Conservation (phyloP, 2,329 filamentous ascomycete genomes). For the Fusarium euwallaceae region DNA sequence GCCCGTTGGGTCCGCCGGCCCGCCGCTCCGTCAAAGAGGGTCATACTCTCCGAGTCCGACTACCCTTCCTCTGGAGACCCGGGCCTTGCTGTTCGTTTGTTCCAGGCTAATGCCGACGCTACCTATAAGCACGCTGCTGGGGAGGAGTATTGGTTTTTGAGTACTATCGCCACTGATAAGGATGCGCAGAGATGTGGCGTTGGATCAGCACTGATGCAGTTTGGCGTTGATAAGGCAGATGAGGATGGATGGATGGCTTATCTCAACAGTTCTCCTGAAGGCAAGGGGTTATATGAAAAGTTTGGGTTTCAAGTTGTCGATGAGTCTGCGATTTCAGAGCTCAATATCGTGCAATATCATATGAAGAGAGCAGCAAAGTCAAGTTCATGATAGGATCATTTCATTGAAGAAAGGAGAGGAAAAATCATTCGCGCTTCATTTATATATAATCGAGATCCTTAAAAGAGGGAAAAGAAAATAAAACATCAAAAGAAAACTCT, state of each 20-base stretch:
- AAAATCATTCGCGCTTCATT: slow-evolving; percentile 33
- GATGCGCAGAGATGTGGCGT: slow-evolving; percentile 50
- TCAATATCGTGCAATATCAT: slow-evolving; percentile 45
- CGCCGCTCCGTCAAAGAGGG: slow-evolving; percentile 19
- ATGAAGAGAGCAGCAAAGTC: slow-evolving; percentile 46
- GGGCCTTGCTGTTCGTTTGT: slow-evolving; percentile 56
- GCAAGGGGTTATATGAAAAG: slow-evolving; percentile 46
- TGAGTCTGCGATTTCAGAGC: slow-evolving; percentile 35
- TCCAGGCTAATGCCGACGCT: slow-evolving; percentile 49
- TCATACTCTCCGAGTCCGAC: slow-evolving; percentile 40
- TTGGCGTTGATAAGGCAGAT: slow-evolving; percentile 49
- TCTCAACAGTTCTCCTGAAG: slow-evolving; percentile 47
- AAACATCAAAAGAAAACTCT: slow-evolving; percentile 23
- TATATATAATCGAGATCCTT: slow-evolving; percentile 24
- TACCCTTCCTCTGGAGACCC: slow-evolving; percentile 46
- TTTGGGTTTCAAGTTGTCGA: slow-evolving; percentile 47
- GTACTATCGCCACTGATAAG: slow-evolving; percentile 50
- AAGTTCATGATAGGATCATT: background rate
- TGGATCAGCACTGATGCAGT: slow-evolving; percentile 50
- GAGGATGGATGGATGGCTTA: slow-evolving; percentile 47
- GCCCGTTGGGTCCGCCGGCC: slow-evolving; percentile 51
- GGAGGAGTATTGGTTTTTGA: slow-evolving; percentile 51
- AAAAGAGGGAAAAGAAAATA: slow-evolving; percentile 32
- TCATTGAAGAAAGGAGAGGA: background rate
- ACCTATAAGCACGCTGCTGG: slow-evolving; percentile 43